Base-by-base conservation (phyloP, 805 yeast genomes). In the Saccharomyces paradoxus region DNA sequence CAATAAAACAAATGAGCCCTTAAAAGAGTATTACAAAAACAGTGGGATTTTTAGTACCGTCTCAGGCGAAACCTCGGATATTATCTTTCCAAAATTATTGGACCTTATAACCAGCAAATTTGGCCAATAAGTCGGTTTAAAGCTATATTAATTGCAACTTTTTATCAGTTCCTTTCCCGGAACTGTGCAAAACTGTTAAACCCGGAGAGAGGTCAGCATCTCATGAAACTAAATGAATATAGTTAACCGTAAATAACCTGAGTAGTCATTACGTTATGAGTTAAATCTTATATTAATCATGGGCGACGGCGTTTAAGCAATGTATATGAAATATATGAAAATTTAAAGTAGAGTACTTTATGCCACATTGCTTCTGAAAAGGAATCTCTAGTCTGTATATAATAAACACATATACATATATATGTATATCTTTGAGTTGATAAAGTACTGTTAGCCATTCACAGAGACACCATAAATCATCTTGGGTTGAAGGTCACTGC, bases 31-130 rank as follows among this genome's bases (percentile, higher is more conserved):
- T 60, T 91, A 90, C 69, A 48, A 56, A 2, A 53, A 72, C 17
- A 60, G 70, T 47, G 81, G 81, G 1, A 71, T 87, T 3, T 75
- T 85, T 41, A 69, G 75, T 49, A 75, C 75, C 2, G 83, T 90
- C 13, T 67, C 77, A 17, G 97, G 97, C 10, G 82, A 84, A 56
- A 84, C 96, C 1, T 86, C 96, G 1, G 96, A 91, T 69, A 80
- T 85, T 17, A 86, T 90, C 14, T 89, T 80, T 65, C 97, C 97
- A 1, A 78, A 89, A 65, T 70, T 90, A 41, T 63, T 74, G 59
- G 56, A 60, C 14, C 67, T 79, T 51, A 74, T 80, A 13, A 56
- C 67, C 55, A 51, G 58, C 5, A 72, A 68, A 55, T 73, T 72
- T 56, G 64, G 55, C 13, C 48, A 31, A 14, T 28, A 44, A 30